Percentiles rank a stretch among this genome's conserved stretches.
Evolutionary conservation across 768 basidiomycete species (phyloP).

Genomic region (Pleurotus giganteus): DNA sequence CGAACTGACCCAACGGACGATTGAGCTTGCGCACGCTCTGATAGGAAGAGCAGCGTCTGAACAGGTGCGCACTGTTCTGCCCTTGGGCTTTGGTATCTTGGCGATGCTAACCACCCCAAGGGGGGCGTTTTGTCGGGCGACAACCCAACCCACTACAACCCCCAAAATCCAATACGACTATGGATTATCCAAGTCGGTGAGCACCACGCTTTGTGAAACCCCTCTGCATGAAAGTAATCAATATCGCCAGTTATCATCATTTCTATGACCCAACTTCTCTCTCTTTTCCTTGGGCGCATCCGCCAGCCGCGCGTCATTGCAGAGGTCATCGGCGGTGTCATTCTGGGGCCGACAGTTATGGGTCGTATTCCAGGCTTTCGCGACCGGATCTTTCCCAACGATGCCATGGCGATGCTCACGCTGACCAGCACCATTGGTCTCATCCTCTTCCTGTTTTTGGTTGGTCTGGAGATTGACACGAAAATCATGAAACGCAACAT

Average conservation of each 20-base stretch:
- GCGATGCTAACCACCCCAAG: constrained; percentile 26
- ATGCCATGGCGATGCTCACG: constrained; percentile 55
- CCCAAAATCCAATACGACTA: constrained; percentile 65
- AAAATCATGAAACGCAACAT: constrained; percentile 65
- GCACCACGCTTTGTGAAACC: constrained; percentile 16
- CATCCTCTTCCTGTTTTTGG: constrained; percentile 77
- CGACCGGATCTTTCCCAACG: constrained; percentile 52
- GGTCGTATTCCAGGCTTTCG: constrained; percentile 77
- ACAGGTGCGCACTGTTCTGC: constrained; percentile 31
- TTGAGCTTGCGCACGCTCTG: constrained; percentile 22
- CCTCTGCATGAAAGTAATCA: not conserved
- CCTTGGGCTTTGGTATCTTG: not conserved
- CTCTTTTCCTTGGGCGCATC: constrained; percentile 60
- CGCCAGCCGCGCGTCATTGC: constrained; percentile 92
- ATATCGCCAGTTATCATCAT: constrained; percentile 71
- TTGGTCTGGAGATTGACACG: constrained; percentile 83
- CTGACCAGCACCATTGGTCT: constrained; percentile 78
- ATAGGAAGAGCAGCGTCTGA: constrained; percentile 46
- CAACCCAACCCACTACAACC: constrained; percentile 64
- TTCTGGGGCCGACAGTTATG: constrained; percentile 78
- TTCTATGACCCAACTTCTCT: constrained; percentile 71
- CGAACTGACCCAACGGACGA: constrained; percentile 29
- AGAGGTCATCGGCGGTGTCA: constrained; percentile 87
- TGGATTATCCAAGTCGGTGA: constrained; percentile 77
- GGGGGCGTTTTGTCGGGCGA: constrained; percentile 77